A percentile compares a stretch with the other conserved stretches of the same genome.
Conservation (phyloP, 2,329 filamentous ascomycete species). For the Cytospora piceicola region DNA sequence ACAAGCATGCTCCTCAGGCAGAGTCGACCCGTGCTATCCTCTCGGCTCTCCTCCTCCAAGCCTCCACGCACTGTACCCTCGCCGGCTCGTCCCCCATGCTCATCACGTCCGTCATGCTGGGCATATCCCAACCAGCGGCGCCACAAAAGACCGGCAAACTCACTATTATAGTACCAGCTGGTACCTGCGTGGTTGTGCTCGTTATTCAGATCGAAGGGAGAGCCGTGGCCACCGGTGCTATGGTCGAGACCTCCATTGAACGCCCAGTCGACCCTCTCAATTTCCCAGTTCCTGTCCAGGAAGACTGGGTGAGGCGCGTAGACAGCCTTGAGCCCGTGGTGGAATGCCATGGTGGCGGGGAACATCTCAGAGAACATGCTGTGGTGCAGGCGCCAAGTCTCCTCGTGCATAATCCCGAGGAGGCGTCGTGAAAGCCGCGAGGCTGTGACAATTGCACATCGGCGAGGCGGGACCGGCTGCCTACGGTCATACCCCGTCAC, state of each 20-base stretch:
- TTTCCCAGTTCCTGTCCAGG: slow-evolving; percentile 75
- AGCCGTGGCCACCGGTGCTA: slow-evolving; percentile 65
- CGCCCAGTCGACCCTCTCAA: slow-evolving; percentile 69
- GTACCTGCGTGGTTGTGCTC: slow-evolving; percentile 84
- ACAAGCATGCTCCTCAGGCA: slow-evolving; percentile 80
- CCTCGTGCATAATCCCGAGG: slow-evolving; percentile 73
- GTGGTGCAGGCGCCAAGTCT: slow-evolving; percentile 68
- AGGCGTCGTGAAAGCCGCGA: slow-evolving; percentile 69
- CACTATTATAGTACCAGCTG: slow-evolving; percentile 83
- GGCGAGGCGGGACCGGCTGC: slow-evolving; percentile 63
- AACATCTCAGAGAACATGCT: slow-evolving; percentile 84
- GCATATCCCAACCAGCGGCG: slow-evolving; percentile 72
- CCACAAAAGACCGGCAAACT: slow-evolving; percentile 79
- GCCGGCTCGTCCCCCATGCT: slow-evolving; percentile 53
- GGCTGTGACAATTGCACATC: slow-evolving; percentile 73
- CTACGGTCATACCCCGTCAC: slow-evolving; percentile 67
- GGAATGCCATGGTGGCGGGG: slow-evolving; percentile 69
- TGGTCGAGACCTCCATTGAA: slow-evolving; percentile 79
- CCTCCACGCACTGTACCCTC: slow-evolving; percentile 55
- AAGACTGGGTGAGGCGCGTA: slow-evolving; percentile 83
- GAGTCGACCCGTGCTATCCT: slow-evolving; percentile 64
- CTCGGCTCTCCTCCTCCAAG: slow-evolving; percentile 52
- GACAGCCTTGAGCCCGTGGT: slow-evolving; percentile 78
- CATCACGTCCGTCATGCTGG: slow-evolving; percentile 55
- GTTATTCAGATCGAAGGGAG: slow-evolving; percentile 68